Evolutionary conservation across 306 rosid genomes (phyloP).

Genomic region (Malus orientalis): DNA sequence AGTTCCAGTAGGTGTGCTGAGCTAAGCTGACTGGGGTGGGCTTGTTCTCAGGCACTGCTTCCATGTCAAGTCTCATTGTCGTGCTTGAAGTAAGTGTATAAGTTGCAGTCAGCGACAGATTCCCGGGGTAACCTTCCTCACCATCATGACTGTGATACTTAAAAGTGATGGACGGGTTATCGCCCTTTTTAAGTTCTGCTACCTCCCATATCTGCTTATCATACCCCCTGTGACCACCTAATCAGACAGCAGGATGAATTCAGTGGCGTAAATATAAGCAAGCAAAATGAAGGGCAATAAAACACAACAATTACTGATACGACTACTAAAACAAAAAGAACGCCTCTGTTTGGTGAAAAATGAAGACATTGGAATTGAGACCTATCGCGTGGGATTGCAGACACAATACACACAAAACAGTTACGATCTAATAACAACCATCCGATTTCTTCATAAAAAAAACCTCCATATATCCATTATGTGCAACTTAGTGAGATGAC

Average conservation of each 20-base stretch:
- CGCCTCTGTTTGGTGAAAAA: background rate
- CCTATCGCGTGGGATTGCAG: background rate
- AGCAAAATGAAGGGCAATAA: background rate
- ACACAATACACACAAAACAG: background rate
- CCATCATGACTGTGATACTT: conserved; percentile 73
- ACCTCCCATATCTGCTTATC: conserved; percentile 89
- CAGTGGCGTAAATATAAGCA: background rate
- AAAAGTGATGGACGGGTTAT: conserved; percentile 63
- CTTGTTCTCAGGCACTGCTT: conserved; percentile 78
- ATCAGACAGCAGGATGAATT: background rate
- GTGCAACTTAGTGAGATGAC: background rate
- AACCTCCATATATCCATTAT: no score
- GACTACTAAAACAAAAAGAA: background rate
- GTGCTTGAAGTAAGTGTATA: conserved; percentile 70
- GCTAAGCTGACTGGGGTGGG: conserved; percentile 76
- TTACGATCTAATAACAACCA: no score
- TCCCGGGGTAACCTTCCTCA: conserved; percentile 97
- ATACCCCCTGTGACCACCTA: conserved; percentile 84
- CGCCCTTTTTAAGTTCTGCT: conserved; percentile 48
- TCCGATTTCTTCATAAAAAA: no score
- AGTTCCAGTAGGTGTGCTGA: conserved; percentile 90
- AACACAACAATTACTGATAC: background rate
- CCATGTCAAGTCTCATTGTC: conserved; percentile 86
- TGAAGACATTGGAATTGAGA: background rate
- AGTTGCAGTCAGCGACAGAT: conserved; percentile 61